These are phyloP conservation scores for Paraphaeosphaeria minitans DNA, from an alignment of 2,329 filamentous ascomycete species.

Conservation along the genomic window DNA sequence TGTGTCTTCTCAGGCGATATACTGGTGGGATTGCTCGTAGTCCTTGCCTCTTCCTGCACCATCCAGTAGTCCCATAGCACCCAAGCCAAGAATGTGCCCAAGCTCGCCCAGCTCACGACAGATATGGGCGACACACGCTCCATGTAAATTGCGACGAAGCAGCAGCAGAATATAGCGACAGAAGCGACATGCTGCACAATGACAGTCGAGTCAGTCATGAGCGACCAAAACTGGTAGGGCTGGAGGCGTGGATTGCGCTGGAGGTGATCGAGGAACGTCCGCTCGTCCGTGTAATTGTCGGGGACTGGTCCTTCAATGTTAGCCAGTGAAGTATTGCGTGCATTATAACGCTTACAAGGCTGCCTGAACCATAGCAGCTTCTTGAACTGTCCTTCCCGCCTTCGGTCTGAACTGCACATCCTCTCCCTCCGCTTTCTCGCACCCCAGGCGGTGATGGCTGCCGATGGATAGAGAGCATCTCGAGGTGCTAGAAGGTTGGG, in stretches of 20 bases:
- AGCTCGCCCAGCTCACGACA: conserved; percentile 82
- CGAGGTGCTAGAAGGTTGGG: conserved; percentile 72
- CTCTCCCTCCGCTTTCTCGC: conserved; percentile 55
- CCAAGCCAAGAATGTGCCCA: conserved; percentile 86
- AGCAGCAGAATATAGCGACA: conserved; percentile 91
- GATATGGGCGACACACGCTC: conserved; percentile 88
- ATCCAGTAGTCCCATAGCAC: conserved; percentile 91
- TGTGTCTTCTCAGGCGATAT: conserved; percentile 27
- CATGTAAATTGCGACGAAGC: conserved; percentile 88
- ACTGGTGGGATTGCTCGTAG: conserved; percentile 45
- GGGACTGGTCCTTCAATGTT: conserved; percentile 64
- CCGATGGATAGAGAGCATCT: conserved; percentile 76
- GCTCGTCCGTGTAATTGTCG: conserved; percentile 98
- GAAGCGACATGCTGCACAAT: conserved; percentile 97
- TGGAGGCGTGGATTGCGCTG: conserved; percentile 92
- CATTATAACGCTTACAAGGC: conserved; percentile 65
- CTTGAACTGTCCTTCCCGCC: conserved; percentile 81
- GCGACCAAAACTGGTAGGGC: conserved; percentile 97
- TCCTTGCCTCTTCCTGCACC: conserved; percentile 66
- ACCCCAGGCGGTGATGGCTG: conserved; percentile 37
- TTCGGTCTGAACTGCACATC: conserved; percentile 68
- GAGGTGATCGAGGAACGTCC: conserved; percentile 93
- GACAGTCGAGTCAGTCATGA: conserved; percentile 92
- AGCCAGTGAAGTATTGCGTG: conserved; percentile 8
- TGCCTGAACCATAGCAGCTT: conserved; percentile 99